These are phyloP conservation scores for Skeletonema marinoi DNA, from an alignment of 108 stramenopile genomes.

Conservation along the genomic window DNA sequence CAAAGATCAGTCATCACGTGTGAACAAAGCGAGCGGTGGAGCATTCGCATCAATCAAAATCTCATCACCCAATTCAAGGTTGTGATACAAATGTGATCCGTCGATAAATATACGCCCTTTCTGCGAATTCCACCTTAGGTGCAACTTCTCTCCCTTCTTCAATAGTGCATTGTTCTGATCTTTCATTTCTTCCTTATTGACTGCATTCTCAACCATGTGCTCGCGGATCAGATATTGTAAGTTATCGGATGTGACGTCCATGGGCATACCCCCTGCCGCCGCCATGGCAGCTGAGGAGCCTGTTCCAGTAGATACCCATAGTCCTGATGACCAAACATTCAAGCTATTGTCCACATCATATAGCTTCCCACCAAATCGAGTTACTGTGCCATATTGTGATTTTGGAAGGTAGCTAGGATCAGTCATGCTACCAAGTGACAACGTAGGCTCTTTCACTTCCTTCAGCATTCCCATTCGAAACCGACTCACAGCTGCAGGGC, in stretches of 20 bases:
- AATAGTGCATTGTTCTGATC: constrained; percentile 68
- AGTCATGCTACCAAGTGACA: constrained; percentile 4
- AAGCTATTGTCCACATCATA: constrained; percentile 65
- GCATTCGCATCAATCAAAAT: constrained; percentile 80
- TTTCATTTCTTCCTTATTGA: constrained; percentile 47
- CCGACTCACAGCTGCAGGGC: constrained; percentile 86
- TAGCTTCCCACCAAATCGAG: constrained; percentile 63
- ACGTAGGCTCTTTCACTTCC: constrained; percentile 10
- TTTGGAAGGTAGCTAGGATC: constrained; percentile 9
- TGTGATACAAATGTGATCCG: constrained; percentile 82
- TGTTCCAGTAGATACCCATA: constrained; percentile 78
- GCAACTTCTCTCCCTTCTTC: constrained; percentile 60
- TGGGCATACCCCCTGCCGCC: constrained; percentile 82
- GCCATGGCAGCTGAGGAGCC: constrained; percentile 89
- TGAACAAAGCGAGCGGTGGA: constrained; percentile 75
- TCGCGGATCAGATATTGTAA: constrained; percentile 92
- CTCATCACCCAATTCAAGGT: constrained; percentile 89
- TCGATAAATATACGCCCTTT: constrained; percentile 90
- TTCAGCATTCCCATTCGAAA: constrained; percentile 81
- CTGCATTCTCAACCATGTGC: constrained; percentile 77
- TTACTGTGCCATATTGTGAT: constrained; percentile 59
- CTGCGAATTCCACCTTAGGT: constrained; percentile 93
- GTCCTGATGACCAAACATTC: constrained; percentile 88
- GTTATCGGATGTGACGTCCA: constrained; percentile 62
- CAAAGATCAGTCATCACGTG: constrained; percentile 5